phyloP scores from a whole-genome alignment of 768 basidiomycete genomes.

The Serendipita indica region DNA sequence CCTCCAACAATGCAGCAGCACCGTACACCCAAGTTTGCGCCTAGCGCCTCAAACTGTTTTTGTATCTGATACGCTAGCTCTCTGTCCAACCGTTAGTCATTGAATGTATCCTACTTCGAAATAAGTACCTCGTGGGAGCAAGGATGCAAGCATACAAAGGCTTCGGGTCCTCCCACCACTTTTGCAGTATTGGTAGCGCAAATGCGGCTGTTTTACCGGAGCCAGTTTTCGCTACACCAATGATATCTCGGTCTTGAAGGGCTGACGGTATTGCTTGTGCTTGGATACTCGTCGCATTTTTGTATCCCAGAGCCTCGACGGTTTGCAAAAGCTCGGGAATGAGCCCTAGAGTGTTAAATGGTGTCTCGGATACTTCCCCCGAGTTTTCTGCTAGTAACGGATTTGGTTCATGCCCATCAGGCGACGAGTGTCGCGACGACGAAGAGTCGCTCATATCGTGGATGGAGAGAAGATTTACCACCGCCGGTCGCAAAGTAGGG shows the following conservation, averaged over 20 bases:
- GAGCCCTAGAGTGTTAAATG: constrained; percentile 75
- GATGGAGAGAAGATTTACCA: background rate
- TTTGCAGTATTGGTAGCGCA: constrained; percentile 88
- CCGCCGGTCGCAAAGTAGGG: background rate
- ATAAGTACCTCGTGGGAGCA: constrained; percentile 62
- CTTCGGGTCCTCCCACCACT: constrained; percentile 89
- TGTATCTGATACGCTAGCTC: constrained; percentile 97
- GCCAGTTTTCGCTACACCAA: constrained; percentile 95
- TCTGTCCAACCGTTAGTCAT: constrained; percentile 22
- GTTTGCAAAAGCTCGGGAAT: constrained; percentile 83
- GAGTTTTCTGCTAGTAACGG: background rate
- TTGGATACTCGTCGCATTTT: constrained; percentile 83
- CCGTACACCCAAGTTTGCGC: constrained; percentile 83
- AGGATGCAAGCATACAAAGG: constrained; percentile 87
- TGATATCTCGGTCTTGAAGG: constrained; percentile 83
- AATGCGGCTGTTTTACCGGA: constrained; percentile 98
- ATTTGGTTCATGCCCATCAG: background rate
- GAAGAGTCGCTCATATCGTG: constrained; percentile 2
- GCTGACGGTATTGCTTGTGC: constrained; percentile 71
- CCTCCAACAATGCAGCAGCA: constrained; percentile 91
- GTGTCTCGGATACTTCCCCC: constrained; percentile 17
- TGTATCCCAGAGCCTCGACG: constrained; percentile 67
- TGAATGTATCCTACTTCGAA: background rate
- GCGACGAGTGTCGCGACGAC: background rate
- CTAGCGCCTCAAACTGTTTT: constrained; percentile 88